phyloP scores from a whole-genome alignment of 2,329 filamentous ascomycete species.

The Ophiostoma angusticollis region DNA sequence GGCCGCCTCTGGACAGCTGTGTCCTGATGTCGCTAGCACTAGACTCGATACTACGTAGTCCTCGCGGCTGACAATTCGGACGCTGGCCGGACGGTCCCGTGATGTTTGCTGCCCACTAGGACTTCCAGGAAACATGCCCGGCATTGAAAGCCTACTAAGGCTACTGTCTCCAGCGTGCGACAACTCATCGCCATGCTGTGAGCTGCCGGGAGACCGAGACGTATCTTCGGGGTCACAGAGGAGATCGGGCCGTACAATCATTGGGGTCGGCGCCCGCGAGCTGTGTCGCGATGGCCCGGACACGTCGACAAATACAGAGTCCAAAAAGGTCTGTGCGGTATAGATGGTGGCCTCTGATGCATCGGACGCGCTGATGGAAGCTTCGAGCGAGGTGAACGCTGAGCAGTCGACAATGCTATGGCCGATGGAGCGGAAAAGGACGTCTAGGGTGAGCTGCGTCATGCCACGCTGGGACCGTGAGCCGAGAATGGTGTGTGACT shows the following conservation, averaged over 20 bases:
- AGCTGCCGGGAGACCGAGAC: not conserved
- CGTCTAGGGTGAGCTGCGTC: constrained; percentile 81
- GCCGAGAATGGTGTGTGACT: constrained; percentile 94
- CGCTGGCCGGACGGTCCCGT: constrained; percentile 27
- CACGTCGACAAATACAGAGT: constrained; percentile 60
- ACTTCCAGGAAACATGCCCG: constrained; percentile 14
- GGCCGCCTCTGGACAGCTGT: too few species aligned
- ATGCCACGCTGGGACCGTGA: constrained; percentile 76
- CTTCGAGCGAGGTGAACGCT: constrained; percentile 48
- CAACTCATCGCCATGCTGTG: not conserved
- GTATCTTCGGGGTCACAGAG: constrained; percentile 27
- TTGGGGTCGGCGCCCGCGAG: constrained; percentile 56
- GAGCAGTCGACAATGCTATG: constrained; percentile 54
- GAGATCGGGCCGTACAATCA: constrained; percentile 46
- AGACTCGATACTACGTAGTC: constrained; percentile 12
- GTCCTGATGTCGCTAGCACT: not conserved
- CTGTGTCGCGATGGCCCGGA: constrained; percentile 41
- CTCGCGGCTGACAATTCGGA: constrained; percentile 30
- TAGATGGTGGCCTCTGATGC: constrained; percentile 68
- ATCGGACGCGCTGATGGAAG: constrained; percentile 65
- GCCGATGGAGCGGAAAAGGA: constrained; percentile 73
- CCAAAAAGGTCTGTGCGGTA: constrained; percentile 63
- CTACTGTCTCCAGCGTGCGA: constrained; percentile 3
- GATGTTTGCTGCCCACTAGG: constrained; percentile 9
- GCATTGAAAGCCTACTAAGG: constrained; percentile 14